Evolutionary conservation across 768 basidiomycete genomes (phyloP).

Genomic region (Tylopilus rubrobrunneus): DNA sequence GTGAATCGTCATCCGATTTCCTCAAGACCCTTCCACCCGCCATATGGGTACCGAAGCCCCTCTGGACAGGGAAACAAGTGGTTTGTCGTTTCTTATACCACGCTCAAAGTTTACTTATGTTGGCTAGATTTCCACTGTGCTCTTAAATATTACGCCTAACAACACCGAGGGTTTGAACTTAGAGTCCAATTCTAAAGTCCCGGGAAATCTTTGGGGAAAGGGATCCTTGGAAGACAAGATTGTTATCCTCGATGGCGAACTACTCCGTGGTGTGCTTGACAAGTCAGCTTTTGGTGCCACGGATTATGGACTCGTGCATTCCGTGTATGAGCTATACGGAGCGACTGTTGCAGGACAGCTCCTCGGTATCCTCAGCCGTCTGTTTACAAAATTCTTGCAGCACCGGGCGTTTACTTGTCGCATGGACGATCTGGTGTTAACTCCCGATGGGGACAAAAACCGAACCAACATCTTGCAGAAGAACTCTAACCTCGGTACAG

Average conservation of each 20-base stretch:
- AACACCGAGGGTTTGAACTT: slow-evolving; percentile 80
- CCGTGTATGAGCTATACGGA: slow-evolving; percentile 94
- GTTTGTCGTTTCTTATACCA: slow-evolving; percentile 42
- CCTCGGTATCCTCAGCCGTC: slow-evolving; percentile 86
- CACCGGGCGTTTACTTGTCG: slow-evolving; percentile 97
- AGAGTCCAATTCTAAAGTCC: slow-evolving; percentile 83
- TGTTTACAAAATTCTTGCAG: slow-evolving; percentile 97
- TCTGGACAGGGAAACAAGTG: slow-evolving; percentile 99
- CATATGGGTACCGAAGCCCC: slow-evolving; percentile 83
- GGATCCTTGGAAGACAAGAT: slow-evolving; percentile 82
- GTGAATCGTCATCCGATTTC: slow-evolving; percentile 49
- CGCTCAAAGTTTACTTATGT: neutral
- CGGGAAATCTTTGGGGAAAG: slow-evolving; percentile 79
- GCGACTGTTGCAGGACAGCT: slow-evolving; percentile 85
- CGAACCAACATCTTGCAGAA: slow-evolving; percentile 64
- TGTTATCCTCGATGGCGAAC: slow-evolving; percentile 87
- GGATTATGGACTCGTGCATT: slow-evolving; percentile 95
- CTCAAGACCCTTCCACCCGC: slow-evolving; percentile 84
- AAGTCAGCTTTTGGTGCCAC: slow-evolving; percentile 97
- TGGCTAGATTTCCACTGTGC: slow-evolving; percentile 83
- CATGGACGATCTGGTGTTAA: slow-evolving; percentile 96
- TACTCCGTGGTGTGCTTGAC: slow-evolving; percentile 91
- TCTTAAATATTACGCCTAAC: slow-evolving; percentile 85
- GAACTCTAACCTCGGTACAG: slow-evolving; percentile 72
- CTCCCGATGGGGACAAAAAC: slow-evolving; percentile 69